Percentiles rank a stretch among this genome's conserved stretches.
phyloP scores from a whole-genome alignment of 768 basidiomycete genomes.

The Mycena chlorophos region DNA sequence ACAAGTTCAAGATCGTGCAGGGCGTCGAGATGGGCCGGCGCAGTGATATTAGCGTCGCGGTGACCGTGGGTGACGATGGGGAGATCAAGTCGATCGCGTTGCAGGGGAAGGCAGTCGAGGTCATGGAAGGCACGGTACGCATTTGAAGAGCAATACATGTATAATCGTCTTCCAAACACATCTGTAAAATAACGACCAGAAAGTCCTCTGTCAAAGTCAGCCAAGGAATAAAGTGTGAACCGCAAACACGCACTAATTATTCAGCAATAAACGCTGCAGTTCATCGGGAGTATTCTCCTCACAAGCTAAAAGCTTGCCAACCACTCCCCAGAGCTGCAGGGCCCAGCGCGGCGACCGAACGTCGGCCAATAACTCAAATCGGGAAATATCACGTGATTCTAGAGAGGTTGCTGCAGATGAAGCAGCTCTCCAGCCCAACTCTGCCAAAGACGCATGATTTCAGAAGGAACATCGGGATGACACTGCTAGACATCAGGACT shows the following conservation, averaged over 20 bases:
- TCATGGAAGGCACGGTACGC: slow-evolving; percentile 36
- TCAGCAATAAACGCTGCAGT: background rate
- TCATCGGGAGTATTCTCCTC: too few relatives aligned
- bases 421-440: slow-evolving; percentile 3
- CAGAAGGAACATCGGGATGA: background rate
- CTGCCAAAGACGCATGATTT: slow-evolving; percentile 10
- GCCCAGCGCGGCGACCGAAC: background rate
- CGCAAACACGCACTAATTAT: background rate
- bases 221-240: too few relatives aligned
- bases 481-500: background rate
- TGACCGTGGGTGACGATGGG: slow-evolving; percentile 32
- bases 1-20: slow-evolving; percentile 40
- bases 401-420: background rate
- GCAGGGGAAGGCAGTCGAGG: slow-evolving; percentile 40
- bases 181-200: too few relatives aligned
- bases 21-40: slow-evolving; percentile 49
- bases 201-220: too few relatives aligned
- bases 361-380: too few relatives aligned
- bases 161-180: background rate
- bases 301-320: background rate
- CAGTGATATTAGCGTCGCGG: slow-evolving; percentile 43
- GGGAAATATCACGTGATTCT: background rate
- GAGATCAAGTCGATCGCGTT: slow-evolving; percentile 36
- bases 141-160: slow-evolving; percentile 7
- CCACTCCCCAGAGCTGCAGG: background rate